Conservation (phyloP, 2,329 filamentous ascomycete genomes). For the Penicillium hordei region DNA sequence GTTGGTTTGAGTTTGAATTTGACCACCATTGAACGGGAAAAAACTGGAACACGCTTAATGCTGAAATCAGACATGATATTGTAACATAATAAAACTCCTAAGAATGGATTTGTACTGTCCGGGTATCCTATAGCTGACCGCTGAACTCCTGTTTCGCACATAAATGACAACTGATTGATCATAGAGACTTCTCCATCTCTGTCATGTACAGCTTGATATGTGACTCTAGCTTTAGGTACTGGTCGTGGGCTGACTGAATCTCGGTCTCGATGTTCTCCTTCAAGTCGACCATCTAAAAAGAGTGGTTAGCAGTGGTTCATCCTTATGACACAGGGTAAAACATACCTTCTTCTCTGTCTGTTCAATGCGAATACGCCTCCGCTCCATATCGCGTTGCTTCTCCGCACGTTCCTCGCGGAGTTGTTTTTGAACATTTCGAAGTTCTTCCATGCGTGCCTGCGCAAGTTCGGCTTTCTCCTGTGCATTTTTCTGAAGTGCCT, state of each 20-base stretch:
- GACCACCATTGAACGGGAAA: conserved; percentile 28
- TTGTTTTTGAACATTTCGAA: conserved; percentile 74
- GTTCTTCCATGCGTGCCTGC: conserved; percentile 85
- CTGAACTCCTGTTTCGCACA: conserved; percentile 38
- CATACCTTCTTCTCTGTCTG: conserved; percentile 97
- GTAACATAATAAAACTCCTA: conserved; percentile 27
- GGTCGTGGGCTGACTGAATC: conserved; percentile 82
- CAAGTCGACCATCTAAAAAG: conserved; percentile 81
- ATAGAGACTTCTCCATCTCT: conserved; percentile 92
- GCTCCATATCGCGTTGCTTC: conserved; percentile 89
- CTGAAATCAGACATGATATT: conserved; percentile 9
- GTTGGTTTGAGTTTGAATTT: conserved; percentile 70
- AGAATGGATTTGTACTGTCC: conserved; percentile 30
- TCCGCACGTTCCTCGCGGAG: conserved; percentile 81
- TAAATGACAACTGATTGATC: conserved; percentile 30
- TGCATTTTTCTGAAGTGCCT: conserved; percentile 76
- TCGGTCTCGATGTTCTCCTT: conserved; percentile 98
- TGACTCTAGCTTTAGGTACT: conserved; percentile 96
- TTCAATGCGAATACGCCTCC: conserved; percentile 87
- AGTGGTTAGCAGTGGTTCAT: conserved; percentile 20
- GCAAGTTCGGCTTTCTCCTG: conserved; percentile 78
- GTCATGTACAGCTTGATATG: conserved; percentile 98
- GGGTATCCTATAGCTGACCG: conserved; percentile 43
- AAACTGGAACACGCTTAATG: conserved; percentile 11
- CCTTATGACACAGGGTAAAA: not conserved